phyloP scores from a whole-genome alignment of 371 early-diverging fungal genomes.

The Capillidium heterosporum region DNA sequence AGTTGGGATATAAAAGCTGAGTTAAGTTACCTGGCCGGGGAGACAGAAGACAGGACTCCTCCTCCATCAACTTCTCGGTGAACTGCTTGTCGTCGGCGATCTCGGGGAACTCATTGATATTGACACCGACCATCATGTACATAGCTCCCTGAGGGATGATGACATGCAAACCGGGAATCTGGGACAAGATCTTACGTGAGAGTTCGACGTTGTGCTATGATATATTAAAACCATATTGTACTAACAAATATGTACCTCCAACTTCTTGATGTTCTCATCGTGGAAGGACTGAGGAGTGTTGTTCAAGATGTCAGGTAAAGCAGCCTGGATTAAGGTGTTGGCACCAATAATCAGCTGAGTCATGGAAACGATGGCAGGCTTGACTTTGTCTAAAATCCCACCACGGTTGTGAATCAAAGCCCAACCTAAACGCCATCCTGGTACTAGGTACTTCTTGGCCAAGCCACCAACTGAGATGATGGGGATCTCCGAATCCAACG shows the following conservation, averaged over 20 bases:
- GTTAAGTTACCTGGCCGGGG: constrained; percentile 51
- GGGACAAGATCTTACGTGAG: constrained; percentile 15
- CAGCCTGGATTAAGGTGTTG: constrained; percentile 57
- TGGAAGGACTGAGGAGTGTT: constrained; percentile 48
- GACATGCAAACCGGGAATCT: constrained; percentile 53
- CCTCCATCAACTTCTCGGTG: constrained; percentile 57
- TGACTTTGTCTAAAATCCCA: constrained; percentile 22
- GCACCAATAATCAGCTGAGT: constrained; percentile 66
- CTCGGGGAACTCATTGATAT: constrained; percentile 47
- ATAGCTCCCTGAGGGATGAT: constrained; percentile 82
- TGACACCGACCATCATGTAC: constrained; percentile 80
- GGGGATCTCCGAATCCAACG: constrained; percentile 59
- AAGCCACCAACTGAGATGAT: constrained; percentile 70
- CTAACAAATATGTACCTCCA: constrained; percentile 22
- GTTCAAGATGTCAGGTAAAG: constrained; percentile 59
- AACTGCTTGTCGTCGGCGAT: constrained; percentile 62
- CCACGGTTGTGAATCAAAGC: constrained; percentile 59
- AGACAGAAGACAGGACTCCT: constrained; percentile 72
- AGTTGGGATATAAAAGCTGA: neutral
- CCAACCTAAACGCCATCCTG: constrained; percentile 89
- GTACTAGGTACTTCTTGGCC: constrained; percentile 80
- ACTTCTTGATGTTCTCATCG: constrained; percentile 39
- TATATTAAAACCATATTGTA: neutral
- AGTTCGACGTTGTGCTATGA: neutral
- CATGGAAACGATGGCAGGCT: constrained; percentile 36